Conservation (phyloP, 495 filamentous ascomycete genomes). For the Melanomma pulvis-pyrius region DNA sequence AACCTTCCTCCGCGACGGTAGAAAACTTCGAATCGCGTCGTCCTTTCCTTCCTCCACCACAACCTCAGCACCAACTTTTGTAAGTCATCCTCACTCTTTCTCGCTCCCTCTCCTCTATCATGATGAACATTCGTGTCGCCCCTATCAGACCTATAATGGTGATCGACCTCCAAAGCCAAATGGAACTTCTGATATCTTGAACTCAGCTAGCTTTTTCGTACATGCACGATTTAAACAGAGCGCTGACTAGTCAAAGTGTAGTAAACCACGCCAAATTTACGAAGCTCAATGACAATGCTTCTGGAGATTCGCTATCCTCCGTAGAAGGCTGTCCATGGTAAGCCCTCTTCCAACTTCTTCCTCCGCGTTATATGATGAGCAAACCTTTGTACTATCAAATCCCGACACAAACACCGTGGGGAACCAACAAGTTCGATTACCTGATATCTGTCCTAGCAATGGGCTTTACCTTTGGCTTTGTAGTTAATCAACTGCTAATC, state of each 20-base stretch:
- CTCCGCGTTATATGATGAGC: slow-evolving; percentile 24
- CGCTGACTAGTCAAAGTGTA: slow-evolving; percentile 16
- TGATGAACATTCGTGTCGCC: slow-evolving; percentile 38
- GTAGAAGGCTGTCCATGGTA: neutral
- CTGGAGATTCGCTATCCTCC: neutral
- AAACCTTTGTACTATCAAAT: slow-evolving; percentile 35
- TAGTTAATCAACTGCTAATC: neutral
- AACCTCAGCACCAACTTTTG: slow-evolving; percentile 2
- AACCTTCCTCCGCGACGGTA: neutral
- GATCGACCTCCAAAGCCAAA: slow-evolving; percentile 37
- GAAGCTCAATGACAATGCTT: neutral
- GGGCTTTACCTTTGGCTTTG: neutral
- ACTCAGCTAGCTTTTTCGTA: neutral
- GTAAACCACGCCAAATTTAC: neutral
- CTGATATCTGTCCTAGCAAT: slow-evolving; percentile 12
- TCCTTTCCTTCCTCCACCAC: neutral
- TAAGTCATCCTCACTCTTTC: slow-evolving; percentile 11
- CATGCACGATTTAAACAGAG: neutral
- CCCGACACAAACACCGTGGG: slow-evolving; percentile 28
- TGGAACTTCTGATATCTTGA: slow-evolving; percentile 27
- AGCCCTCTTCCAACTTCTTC: neutral
- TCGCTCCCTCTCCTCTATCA: slow-evolving; percentile 2
- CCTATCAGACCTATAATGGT: slow-evolving; percentile 36
- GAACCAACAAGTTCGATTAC: slow-evolving; percentile 36
- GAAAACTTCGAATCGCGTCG: slow-evolving; percentile 4